phyloP scores from a whole-genome alignment of 2,329 filamentous ascomycete species.

The Colletotrichum sp. region DNA sequence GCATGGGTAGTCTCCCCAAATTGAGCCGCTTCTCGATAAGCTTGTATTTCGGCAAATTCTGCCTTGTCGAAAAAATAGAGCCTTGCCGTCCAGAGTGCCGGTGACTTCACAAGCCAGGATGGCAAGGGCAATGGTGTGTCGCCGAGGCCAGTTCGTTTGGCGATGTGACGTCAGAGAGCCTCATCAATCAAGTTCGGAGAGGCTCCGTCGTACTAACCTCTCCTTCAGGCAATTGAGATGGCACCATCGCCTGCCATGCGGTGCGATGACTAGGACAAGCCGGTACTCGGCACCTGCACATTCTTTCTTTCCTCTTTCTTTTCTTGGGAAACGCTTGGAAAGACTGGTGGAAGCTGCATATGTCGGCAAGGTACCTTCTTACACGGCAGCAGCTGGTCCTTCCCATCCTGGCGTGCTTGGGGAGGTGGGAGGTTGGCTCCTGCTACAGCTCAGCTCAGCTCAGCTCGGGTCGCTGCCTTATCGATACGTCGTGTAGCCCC shows the following conservation, averaged over 20 bases:
- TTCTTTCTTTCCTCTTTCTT: neutral
- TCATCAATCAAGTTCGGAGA: neutral
- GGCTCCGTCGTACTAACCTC: neutral
- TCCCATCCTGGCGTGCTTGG: neutral
- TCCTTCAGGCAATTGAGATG: neutral
- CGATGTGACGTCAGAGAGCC: neutral
- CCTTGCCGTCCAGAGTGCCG: neutral
- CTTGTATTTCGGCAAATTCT: neutral
- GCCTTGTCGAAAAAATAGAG: neutral
- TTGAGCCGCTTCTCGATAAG: neutral
- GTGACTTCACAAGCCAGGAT: neutral
- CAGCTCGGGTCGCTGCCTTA: neutral
- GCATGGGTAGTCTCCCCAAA: neutral
- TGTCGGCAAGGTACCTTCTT: neutral
- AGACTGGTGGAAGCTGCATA: neutral
- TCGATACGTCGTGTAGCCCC: neutral
- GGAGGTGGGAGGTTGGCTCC: neutral
- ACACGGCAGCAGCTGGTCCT: neutral
- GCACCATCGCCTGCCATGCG: neutral
- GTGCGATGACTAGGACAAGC: neutral
- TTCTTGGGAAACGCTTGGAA: neutral
- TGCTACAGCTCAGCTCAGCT: neutral
- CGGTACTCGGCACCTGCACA: slow-evolving; percentile 10
- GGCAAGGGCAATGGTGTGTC: neutral
- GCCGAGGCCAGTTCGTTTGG: neutral